A percentile compares a stretch with the other conserved stretches of the same genome.
phyloP scores from a whole-genome alignment of 2,329 filamentous ascomycete species.

The Phaeosphaeriaceae sp. region DNA sequence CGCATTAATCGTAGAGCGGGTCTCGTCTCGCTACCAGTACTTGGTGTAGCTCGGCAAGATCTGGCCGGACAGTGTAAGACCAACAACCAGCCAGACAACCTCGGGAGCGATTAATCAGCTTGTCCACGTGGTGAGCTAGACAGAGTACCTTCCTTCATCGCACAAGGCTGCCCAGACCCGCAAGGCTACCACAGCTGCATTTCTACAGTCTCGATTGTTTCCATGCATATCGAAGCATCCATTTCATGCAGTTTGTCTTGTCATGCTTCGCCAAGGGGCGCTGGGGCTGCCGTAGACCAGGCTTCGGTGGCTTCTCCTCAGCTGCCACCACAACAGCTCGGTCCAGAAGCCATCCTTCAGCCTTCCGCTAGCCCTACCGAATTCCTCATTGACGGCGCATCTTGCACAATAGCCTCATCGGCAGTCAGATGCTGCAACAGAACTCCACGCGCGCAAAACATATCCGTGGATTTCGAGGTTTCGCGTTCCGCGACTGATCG shows the following conservation, averaged over 20 bases:
- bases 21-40: neutral
- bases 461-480: neutral
- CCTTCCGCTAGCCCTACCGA: slow-evolving; percentile 1
- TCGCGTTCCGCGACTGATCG: neutral
- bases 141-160: neutral
- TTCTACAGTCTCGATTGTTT: neutral
- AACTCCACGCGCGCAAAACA: neutral
- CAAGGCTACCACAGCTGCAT: neutral
- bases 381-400: neutral
- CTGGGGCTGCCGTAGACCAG: neutral
- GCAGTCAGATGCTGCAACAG: neutral
- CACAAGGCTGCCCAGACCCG: neutral
- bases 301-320: slow-evolving; percentile 6
- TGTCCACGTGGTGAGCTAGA: neutral
- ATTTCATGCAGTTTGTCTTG: neutral
- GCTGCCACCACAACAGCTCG: slow-evolving; percentile 4
- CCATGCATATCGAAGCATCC: neutral
- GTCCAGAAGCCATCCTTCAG: slow-evolving; percentile 5
- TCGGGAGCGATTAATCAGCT: neutral
- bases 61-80: neutral
- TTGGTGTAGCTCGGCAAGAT: neutral
- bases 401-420: neutral
- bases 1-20: neutral
- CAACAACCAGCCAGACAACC: neutral
- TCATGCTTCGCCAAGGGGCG: neutral